phyloP scores from a whole-genome alignment of 768 basidiomycete genomes.

The Leccinum aurantiacum region DNA sequence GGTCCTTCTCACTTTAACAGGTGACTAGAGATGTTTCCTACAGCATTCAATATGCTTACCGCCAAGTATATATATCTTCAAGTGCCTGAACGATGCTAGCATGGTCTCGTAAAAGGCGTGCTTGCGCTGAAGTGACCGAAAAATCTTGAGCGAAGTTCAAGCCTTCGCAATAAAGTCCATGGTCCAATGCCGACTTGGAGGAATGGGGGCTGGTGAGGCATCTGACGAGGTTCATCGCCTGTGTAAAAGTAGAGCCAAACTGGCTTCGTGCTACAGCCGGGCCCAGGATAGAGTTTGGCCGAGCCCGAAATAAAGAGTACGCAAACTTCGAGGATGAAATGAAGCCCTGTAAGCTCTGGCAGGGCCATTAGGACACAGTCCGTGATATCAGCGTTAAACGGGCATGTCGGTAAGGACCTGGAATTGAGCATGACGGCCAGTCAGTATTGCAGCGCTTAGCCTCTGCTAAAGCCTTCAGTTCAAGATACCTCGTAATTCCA shows the following conservation, averaged over 20 bases:
- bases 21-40: background rate
- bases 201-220: conserved; percentile 7
- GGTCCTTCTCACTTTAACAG: conserved; percentile 37
- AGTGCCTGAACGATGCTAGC: conserved; percentile 28
- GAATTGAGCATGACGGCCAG: conserved; percentile 4
- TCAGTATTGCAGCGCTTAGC: background rate
- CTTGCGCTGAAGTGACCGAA: conserved; percentile 22
- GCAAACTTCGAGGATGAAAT: conserved; percentile 33
- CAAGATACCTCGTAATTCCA: too few relatives aligned
- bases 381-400: conserved; percentile 31
- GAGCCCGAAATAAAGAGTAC: conserved; percentile 29
- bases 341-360: conserved; percentile 24
- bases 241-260: conserved; percentile 32
- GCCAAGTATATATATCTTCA: conserved; percentile 42
- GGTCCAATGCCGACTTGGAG: background rate
- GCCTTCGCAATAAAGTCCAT: conserved; percentile 10
- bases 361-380: conserved; percentile 30
- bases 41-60: conserved; percentile 24
- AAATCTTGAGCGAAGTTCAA: conserved; percentile 4
- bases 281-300: conserved; percentile 32
- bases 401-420: background rate
- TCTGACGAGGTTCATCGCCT: conserved; percentile 30
- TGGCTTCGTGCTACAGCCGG: conserved; percentile 29
- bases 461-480: background rate
- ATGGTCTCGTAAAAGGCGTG: conserved; percentile 21